Conservation (phyloP, 2,329 filamentous ascomycete species). For the Magnaporthiopsis rhizophila region DNA sequence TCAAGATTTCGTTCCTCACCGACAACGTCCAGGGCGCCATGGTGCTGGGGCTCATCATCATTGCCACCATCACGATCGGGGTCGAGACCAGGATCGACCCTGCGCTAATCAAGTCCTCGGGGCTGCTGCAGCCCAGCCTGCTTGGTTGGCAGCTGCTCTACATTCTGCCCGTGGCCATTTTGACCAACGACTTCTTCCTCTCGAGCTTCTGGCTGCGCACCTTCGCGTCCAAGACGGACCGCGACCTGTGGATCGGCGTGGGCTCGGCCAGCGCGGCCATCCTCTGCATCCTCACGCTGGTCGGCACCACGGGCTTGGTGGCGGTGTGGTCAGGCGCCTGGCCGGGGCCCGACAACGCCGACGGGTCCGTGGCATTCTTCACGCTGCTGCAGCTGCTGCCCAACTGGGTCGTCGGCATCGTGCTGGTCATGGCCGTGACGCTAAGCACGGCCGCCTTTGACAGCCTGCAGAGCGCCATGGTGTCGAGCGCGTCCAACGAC, state of each 20-base stretch:
- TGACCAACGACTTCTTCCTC: slow-evolving; percentile 83
- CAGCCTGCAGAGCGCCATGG: slow-evolving; percentile 74
- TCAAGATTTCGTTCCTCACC: slow-evolving; percentile 76
- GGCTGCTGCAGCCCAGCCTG: slow-evolving; percentile 58
- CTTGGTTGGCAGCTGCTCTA: slow-evolving; percentile 82
- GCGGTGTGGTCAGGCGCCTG: slow-evolving; percentile 72
- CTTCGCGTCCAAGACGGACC: slow-evolving; percentile 72
- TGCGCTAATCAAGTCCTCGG: slow-evolving; percentile 58
- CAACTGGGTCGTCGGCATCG: slow-evolving; percentile 72
- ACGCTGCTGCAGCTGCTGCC: slow-evolving; percentile 64
- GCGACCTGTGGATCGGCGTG: slow-evolving; percentile 67
- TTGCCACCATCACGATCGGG: slow-evolving; percentile 71
- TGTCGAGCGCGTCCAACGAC: slow-evolving; percentile 78
- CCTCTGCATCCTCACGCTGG: slow-evolving; percentile 62
- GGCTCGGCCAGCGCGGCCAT: slow-evolving; percentile 58
- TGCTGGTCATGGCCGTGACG: slow-evolving; percentile 72
- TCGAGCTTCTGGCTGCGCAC: slow-evolving; percentile 79
- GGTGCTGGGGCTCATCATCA: slow-evolving; percentile 66
- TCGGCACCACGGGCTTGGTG: slow-evolving; percentile 65
- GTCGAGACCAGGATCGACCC: slow-evolving; percentile 65
- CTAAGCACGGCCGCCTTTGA: slow-evolving; percentile 75
- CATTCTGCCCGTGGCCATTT: slow-evolving; percentile 70
- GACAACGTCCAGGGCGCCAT: slow-evolving; percentile 75
- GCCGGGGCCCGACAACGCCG: slow-evolving; percentile 40
- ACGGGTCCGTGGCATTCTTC: slow-evolving; percentile 68